Evolutionary conservation across 2,329 filamentous ascomycete species (phyloP).

Genomic region (Venturia pyrina): DNA sequence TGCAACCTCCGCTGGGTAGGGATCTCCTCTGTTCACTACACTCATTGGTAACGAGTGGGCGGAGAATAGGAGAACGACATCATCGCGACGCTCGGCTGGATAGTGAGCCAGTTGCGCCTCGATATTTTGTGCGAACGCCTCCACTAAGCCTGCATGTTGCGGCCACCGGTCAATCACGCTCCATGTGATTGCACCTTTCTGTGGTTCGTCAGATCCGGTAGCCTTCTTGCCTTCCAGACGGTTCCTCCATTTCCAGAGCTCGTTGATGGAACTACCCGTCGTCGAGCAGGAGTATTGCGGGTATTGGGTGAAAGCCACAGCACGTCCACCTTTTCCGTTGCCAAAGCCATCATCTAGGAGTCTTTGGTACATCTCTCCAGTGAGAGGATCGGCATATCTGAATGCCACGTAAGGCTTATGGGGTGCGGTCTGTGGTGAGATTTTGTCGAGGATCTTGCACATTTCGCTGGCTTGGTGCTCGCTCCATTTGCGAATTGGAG

Average conservation of each 20-base stretch:
- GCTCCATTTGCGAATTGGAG: conserved; percentile 95
- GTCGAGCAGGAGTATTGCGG: conserved; percentile 98
- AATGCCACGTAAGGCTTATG: conserved; percentile 98
- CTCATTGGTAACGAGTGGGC: conserved; percentile 96
- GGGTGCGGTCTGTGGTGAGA: conserved; percentile 84
- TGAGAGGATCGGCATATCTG: conserved; percentile 85
- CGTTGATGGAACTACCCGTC: conserved; percentile 90
- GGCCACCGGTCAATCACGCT: conserved; percentile 98
- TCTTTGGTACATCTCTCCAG: conserved; percentile 82
- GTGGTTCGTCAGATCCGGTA: conserved; percentile 39
- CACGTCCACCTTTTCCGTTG: conserved; percentile 77
- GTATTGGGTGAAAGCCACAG: conserved; percentile 96
- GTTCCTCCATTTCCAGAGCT: conserved; percentile 95
- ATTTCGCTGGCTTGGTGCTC: conserved; percentile 90
- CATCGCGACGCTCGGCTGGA: conserved; percentile 65
- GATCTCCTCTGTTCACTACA: conserved; percentile 92
- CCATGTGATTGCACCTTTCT: conserved; percentile 74
- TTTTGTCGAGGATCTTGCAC: conserved; percentile 91
- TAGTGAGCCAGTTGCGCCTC: conserved; percentile 77
- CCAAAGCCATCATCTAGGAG: conserved; percentile 85
- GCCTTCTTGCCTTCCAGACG: conserved; percentile 69
- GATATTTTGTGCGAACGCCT: conserved; percentile 88
- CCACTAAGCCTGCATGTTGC: conserved; percentile 76
- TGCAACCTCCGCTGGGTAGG: conserved; percentile 90
- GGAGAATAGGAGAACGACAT: conserved; percentile 84